A percentile compares a stretch with the other conserved stretches of the same genome.
phyloP scores from a whole-genome alignment of 495 filamentous ascomycete species.

The Penicillium samsonianum region DNA sequence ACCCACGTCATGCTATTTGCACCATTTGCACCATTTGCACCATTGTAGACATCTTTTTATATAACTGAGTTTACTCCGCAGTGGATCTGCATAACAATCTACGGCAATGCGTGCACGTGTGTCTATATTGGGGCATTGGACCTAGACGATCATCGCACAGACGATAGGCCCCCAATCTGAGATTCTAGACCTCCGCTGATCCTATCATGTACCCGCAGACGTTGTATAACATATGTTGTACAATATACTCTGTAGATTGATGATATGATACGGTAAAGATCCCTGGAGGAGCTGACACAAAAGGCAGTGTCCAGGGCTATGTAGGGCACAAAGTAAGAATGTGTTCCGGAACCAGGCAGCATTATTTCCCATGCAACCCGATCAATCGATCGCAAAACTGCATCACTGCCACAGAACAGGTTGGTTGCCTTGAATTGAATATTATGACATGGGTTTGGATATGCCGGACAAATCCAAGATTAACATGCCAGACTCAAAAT shows the following conservation, averaged over 20 bases:
- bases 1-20: background rate
- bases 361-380: background rate
- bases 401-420: background rate
- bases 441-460: background rate
- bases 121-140: background rate
- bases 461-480: background rate
- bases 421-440: background rate
- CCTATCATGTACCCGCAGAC: too few relatives aligned
- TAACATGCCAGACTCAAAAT: background rate
- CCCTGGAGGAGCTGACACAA: background rate
- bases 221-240: background rate
- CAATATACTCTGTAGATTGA: background rate
- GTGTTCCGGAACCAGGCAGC: constrained; percentile 5
- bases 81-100: background rate
- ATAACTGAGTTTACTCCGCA: background rate
- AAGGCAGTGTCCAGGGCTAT: background rate
- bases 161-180: background rate
- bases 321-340: background rate
- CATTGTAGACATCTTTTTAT: background rate
- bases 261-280: background rate
- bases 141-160: background rate
- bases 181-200: background rate
- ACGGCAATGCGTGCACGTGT: background rate
- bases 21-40: background rate
- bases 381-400: background rate